Evolutionary conservation across 306 rosid species (phyloP), one percentile per base, ranked within the genome.

Genomic region (Psophocarpus tetragonolobus): DNA sequence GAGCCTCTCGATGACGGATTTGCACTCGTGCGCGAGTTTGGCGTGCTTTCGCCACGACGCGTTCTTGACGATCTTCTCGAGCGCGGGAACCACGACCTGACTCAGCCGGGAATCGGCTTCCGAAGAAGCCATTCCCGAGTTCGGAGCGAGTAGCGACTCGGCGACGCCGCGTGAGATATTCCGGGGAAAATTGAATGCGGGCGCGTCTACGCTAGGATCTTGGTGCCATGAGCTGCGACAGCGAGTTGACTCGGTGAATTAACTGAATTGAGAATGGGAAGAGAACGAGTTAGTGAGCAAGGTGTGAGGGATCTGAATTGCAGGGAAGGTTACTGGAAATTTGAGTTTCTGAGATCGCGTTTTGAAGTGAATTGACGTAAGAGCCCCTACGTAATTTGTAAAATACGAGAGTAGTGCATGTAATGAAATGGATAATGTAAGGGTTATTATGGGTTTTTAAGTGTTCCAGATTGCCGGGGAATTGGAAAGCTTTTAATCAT

Each of bases 101-200:
- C 87, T 89, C 80, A 96, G 88, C 74, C 99, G 99, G 98, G 99
- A 96, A 92, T 87, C 90, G 91, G 92, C 98, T 96, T 91, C 99
- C 96, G 90, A 71, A 80, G 98, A 92, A 96, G 99, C 98, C 99
- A 96, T 96, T 96, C 99, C 99, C 96, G 86, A 80, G 86, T 68
- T 74, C 50, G 72, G 70, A 67, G 36, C 84, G 89, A 77, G 85
- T 61, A 65, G 75, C 42, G 68, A 77, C 76, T 87, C 86, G 85
- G 78, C 70, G 50, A 81, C 74, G 35, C 29, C 35, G 74, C 87
- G 88, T 85, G 71, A 38, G 53, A 76, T 26, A 77, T 48, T 42
- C 53, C 12, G 57, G 48, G 32, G 39, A 61, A 75, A 75, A 67
- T 23, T 44, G 73, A 82, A 82, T 73, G 89, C 24, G 33, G 65